Conservation (phyloP, 495 filamentous ascomycete genomes). For the Aspergillus carlsbadensis region DNA sequence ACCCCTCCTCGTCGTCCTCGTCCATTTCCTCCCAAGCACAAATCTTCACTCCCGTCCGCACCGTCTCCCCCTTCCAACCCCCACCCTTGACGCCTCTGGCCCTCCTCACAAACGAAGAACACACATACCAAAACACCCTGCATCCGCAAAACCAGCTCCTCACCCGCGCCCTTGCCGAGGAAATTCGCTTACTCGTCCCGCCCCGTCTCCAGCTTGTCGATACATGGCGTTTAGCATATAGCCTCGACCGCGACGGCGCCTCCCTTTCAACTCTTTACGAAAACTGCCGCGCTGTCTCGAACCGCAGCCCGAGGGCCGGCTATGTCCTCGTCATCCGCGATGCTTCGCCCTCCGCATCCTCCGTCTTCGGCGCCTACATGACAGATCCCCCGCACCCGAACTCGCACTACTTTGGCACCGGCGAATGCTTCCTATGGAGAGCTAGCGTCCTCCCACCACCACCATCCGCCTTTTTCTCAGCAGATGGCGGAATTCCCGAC, state of each 20-base stretch:
- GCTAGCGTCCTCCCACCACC: constrained; percentile 60
- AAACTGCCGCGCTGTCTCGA: constrained; percentile 57
- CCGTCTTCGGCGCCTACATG: constrained; percentile 93
- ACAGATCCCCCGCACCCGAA: constrained; percentile 78
- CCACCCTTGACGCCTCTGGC: constrained; percentile 57
- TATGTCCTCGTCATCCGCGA: constrained; percentile 89
- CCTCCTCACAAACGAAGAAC: constrained; percentile 43
- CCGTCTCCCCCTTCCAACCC: constrained; percentile 60
- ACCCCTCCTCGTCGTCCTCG: constrained; percentile 25
- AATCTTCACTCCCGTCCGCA: constrained; percentile 51
- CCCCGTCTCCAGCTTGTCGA: constrained; percentile 82
- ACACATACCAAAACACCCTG: constrained; percentile 8
- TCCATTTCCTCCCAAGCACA: constrained; percentile 24
- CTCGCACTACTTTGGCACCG: constrained; percentile 89
- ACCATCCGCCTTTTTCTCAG: constrained; percentile 46
- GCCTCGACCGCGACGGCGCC: constrained; percentile 88
- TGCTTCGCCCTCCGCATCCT: constrained; percentile 37
- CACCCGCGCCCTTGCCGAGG: constrained; percentile 76
- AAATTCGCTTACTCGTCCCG: constrained; percentile 87
- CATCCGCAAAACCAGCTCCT: constrained; percentile 54
- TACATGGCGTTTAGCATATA: constrained; percentile 83
- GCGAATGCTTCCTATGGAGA: constrained; percentile 98
- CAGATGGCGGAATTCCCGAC: constrained; percentile 34
- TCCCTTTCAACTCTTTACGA: constrained; percentile 85
- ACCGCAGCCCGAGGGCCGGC: constrained; percentile 68